phyloP scores from a whole-genome alignment of 108 stramenopile species.

The Chaetoceros tenuissimus region DNA sequence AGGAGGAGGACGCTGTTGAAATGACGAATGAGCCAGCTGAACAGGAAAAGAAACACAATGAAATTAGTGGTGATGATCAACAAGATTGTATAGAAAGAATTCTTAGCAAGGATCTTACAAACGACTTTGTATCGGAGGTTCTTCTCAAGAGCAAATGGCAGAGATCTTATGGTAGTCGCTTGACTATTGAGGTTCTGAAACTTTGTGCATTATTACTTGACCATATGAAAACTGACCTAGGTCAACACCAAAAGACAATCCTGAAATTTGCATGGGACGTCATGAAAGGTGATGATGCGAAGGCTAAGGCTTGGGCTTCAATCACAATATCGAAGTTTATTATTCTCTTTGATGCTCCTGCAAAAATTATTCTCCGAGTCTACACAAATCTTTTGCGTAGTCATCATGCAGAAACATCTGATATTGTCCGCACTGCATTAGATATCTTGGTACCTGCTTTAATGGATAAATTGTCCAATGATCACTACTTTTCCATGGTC shows the following conservation, averaged over 20 bases:
- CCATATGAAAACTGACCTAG: slow-evolving; percentile 41
- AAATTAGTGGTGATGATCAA: not conserved
- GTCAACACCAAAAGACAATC: slow-evolving; percentile 58
- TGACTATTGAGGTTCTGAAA: slow-evolving; percentile 83
- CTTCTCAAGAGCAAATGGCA: slow-evolving; percentile 24
- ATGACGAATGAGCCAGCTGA: not conserved
- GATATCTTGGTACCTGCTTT: slow-evolving; percentile 83
- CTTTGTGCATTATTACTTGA: slow-evolving; percentile 77
- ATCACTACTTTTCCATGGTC: slow-evolving; percentile 57
- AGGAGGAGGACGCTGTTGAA: too few species aligned
- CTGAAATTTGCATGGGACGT: slow-evolving; percentile 87
- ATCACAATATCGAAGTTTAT: slow-evolving; percentile 81
- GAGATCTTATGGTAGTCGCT: slow-evolving; percentile 35
- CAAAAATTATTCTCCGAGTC: slow-evolving; percentile 84
- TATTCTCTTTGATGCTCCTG: slow-evolving; percentile 65
- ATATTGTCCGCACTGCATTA: slow-evolving; percentile 66
- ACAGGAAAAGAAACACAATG: not conserved
- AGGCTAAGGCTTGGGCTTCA: slow-evolving; percentile 89
- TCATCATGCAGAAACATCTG: slow-evolving; percentile 73
- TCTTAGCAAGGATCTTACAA: not conserved
- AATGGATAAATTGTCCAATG: slow-evolving; percentile 32
- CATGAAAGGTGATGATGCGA: slow-evolving; percentile 73
- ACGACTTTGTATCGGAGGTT: slow-evolving; percentile 23
- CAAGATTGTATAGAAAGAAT: not conserved
- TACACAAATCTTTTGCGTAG: slow-evolving; percentile 70